Percentiles rank a stretch among this genome's conserved stretches.
These are phyloP conservation scores for Penicillium palitans DNA, from an alignment of 2,329 filamentous ascomycete genomes.

Conservation along the genomic window DNA sequence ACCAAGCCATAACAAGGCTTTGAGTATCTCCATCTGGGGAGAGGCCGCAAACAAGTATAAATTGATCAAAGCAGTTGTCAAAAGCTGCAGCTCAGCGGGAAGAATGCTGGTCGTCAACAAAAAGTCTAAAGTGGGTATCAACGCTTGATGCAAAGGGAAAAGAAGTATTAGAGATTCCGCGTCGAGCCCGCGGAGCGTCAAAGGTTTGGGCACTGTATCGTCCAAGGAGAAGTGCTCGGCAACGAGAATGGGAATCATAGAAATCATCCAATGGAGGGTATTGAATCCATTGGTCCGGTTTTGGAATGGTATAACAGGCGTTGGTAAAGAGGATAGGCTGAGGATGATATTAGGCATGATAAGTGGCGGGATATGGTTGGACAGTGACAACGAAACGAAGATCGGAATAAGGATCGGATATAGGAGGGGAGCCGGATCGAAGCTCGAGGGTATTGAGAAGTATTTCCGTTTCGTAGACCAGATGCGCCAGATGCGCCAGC, in stretches of 20 bases:
- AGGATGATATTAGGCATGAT: slow-evolving; percentile 81
- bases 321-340: slow-evolving; percentile 73
- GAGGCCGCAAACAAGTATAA: slow-evolving; percentile 74
- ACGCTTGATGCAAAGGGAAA: slow-evolving; percentile 79
- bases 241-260: slow-evolving; percentile 66
- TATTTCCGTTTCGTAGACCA: slow-evolving; percentile 41
- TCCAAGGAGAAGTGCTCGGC: slow-evolving; percentile 44
- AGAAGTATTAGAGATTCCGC: slow-evolving; percentile 64
- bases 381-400: slow-evolving; percentile 73
- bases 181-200: slow-evolving; percentile 44
- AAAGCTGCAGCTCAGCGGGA: slow-evolving; percentile 80
- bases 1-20: slow-evolving; percentile 81
- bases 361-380: slow-evolving; percentile 59
- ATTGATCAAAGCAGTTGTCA: slow-evolving; percentile 80
- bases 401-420: slow-evolving; percentile 79
- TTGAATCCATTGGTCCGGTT: slow-evolving; percentile 60
- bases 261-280: slow-evolving; percentile 74
- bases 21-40: slow-evolving; percentile 81
- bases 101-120: slow-evolving; percentile 87
- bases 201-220: slow-evolving; percentile 36
- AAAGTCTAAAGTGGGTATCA: slow-evolving; percentile 72
- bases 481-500: slow-evolving; percentile 26
- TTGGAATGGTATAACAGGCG: slow-evolving; percentile 67
- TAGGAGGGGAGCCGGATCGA: slow-evolving; percentile 87
- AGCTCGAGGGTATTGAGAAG: slow-evolving; percentile 69